Conservation (phyloP, 2,329 filamentous ascomycete species). For the Acarospora socialis region DNA sequence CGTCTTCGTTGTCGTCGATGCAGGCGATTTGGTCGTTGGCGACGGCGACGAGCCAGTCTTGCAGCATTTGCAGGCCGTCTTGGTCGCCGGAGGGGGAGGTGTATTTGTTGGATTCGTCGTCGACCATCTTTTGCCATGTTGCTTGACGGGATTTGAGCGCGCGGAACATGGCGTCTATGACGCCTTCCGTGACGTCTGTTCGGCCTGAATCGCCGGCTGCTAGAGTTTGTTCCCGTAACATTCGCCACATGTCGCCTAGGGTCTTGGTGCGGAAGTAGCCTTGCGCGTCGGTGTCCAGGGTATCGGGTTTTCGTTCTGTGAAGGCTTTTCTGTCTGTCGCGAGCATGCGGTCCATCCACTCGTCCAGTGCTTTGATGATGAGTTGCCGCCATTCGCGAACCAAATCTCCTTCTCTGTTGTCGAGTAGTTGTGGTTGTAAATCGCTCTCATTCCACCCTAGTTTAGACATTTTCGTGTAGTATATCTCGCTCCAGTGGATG, state of each 20-base stretch:
- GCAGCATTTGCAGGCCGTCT: constrained; percentile 58
- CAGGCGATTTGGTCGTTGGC: constrained; percentile 98
- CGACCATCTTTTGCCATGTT: constrained; percentile 75
- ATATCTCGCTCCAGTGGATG: constrained; percentile 88
- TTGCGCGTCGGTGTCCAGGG: constrained; percentile 75
- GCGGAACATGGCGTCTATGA: constrained; percentile 90
- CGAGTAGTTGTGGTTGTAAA: constrained; percentile 74
- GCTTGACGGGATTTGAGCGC: constrained; percentile 71
- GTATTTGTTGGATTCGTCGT: constrained; percentile 69
- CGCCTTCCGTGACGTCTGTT: constrained; percentile 81
- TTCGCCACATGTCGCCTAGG: constrained; percentile 88
- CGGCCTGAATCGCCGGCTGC: constrained; percentile 75
- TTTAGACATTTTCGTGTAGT: constrained; percentile 90
- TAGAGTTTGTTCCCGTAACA: constrained; percentile 84
- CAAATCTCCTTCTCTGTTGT: constrained; percentile 77
- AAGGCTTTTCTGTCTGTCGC: constrained; percentile 70
- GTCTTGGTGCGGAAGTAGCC: constrained; percentile 87
- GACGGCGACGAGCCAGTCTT: constrained; percentile 90
- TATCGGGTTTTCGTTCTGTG: constrained; percentile 59
- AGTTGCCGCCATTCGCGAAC: constrained; percentile 88
- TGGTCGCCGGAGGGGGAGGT: constrained; percentile 36
- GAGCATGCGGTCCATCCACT: constrained; percentile 95
- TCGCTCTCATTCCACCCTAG: constrained; percentile 65
- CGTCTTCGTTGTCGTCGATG: constrained; percentile 80
- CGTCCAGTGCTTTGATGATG: constrained; percentile 88